Percentiles rank a stretch among this genome's conserved stretches.
Evolutionary conservation across 2,329 filamentous ascomycete species (phyloP).

Genomic region (Pseudophaeomoniella oleicola): DNA sequence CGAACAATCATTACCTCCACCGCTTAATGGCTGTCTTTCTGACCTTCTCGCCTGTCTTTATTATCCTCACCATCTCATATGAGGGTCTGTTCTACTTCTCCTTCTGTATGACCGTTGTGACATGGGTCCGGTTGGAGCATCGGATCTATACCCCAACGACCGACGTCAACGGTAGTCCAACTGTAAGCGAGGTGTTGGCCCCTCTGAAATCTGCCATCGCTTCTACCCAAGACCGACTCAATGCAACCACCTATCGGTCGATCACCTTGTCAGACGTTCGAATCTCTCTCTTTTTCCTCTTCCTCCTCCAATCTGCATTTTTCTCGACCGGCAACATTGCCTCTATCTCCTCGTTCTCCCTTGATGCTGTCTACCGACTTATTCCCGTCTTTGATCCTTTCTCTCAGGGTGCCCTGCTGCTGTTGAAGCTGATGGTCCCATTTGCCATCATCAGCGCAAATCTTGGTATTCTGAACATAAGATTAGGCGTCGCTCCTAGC

Average conservation of each 20-base stretch:
- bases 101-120: conserved; percentile 67
- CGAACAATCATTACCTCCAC: conserved; percentile 80
- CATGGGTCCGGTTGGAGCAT: conserved; percentile 88
- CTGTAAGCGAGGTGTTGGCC: conserved; percentile 14
- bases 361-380: conserved; percentile 77
- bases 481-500: conserved; percentile 70
- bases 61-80: conserved; percentile 93
- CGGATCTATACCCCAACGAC: conserved; percentile 39
- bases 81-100: conserved; percentile 91
- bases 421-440: conserved; percentile 83
- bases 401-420: conserved; percentile 69
- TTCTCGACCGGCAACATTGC: conserved; percentile 96
- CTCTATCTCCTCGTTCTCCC: conserved; percentile 80
- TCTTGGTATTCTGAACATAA: conserved; percentile 78
- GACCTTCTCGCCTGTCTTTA: conserved; percentile 81
- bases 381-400: conserved; percentile 91
- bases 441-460: conserved; percentile 88
- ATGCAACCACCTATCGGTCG: conserved; percentile 38
- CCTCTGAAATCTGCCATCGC: conserved; percentile 12
- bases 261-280: conserved; percentile 72
- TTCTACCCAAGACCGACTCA: conserved; percentile 17
- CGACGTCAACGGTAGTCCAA: conserved; percentile 15
- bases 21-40: conserved; percentile 79
- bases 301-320: conserved; percentile 85
- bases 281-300: conserved; percentile 87